These are phyloP conservation scores for Hypoxylon sp. DNA, from an alignment of 2,329 filamentous ascomycete species.

Conservation along the genomic window DNA sequence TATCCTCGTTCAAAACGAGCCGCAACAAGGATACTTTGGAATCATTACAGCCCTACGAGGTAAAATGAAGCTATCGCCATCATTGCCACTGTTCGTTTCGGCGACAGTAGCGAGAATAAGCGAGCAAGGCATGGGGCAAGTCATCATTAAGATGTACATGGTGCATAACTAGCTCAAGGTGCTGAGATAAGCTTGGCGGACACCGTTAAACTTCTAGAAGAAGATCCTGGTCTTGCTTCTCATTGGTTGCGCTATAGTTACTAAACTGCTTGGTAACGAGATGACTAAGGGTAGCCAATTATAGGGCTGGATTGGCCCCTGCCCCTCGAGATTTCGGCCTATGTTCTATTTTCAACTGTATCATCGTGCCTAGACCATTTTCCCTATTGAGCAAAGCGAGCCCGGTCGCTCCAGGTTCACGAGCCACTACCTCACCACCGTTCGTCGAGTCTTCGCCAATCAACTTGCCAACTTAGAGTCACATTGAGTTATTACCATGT, in stretches of 20 bases:
- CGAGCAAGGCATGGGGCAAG: conserved; percentile 2
- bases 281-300: conserved; percentile 35
- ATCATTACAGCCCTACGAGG: conserved; percentile 12
- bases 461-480: conserved; percentile 22
- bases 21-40: conserved; percentile 3
- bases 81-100: not conserved
- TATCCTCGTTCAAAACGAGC: no score
- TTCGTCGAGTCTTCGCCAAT: conserved; percentile 21
- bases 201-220: conserved; percentile 27
- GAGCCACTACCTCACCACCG: not conserved
- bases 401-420: conserved; percentile 1
- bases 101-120: not conserved
- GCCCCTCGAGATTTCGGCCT: conserved; percentile 16
- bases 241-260: conserved; percentile 14
- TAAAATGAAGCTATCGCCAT: conserved; percentile 3
- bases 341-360: conserved; percentile 34
- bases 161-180: conserved; percentile 35
- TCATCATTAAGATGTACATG: conserved; percentile 23
- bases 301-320: conserved; percentile 24
- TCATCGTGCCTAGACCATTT: conserved; percentile 9
- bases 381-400: not conserved
- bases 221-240: conserved; percentile 3
- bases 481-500: conserved; percentile 11
- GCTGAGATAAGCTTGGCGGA: conserved; percentile 28
- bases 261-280: conserved; percentile 33